Evolutionary conservation across 1,139 yeast species (phyloP), one percentile per base, ranked within the genome.

Genomic region (Schizosaccharomyces versatilis): DNA sequence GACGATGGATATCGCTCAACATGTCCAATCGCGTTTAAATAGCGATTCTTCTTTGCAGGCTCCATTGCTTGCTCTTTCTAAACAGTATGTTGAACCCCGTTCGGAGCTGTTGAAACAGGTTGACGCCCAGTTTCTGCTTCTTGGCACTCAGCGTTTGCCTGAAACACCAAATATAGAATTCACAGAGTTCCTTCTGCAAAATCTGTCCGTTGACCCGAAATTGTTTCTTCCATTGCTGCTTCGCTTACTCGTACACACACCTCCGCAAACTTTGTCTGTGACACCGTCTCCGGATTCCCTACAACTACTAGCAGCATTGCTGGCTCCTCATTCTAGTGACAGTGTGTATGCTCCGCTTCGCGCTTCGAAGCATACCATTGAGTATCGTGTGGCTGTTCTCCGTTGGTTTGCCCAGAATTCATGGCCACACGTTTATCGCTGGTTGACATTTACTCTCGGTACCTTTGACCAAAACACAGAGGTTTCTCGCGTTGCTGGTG

Each of bases 1-100:
- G 53, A 80, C 86, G 1, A 72, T 81, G 51, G 78, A 78, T 59
- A 76, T 81, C 32, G 72, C 84, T 53, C 80, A 80, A 59, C 80
- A 82, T 63, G 63, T 84, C 17, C 73, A 81, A 55, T 79, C 85
- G 0, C 71, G 95, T 57, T 69, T 84, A 55, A 74, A 77, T 7
- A 44, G 38, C 32, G 38, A 44, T 5, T n/a, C 49, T 12, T n/a
- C 19, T 24, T 9, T 32, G 14, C 36, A 10, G 9, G 14, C 19
- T 19, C 49, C 49, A 19, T 8, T 44, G 12, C 38, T 24, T 24
- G 49, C 49, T 32, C 38, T 44, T 24, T 32, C 32, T 1, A 44
- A 32, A 8, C 49, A 44, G 49, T 44, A 44, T 6, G 32, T 44
- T 44, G 38, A 44, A 3, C 38, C 49, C 9, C 10, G 5, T 44